Evolutionary conservation across 139 green algal species (phyloP), one percentile per base, ranked within the genome.

Genomic region (Tetraselmis chui): DNA sequence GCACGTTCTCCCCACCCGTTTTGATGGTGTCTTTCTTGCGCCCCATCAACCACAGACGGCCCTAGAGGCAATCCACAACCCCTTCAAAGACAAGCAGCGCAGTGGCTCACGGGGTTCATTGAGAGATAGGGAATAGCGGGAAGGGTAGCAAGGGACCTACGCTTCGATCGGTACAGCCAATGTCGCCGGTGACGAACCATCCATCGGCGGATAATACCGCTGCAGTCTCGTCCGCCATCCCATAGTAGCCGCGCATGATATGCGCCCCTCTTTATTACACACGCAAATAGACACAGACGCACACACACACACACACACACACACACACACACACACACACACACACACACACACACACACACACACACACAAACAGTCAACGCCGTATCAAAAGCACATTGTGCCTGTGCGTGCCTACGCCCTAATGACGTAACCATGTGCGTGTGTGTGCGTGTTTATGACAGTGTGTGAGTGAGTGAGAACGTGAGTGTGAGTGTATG

Each of bases 11-110:
- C 1, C 95, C 92, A 2, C 95, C 95, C 22, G 79, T 92, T 89
- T 96, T 96, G 30, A 98, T 91, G 85, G 95, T 90, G 82, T 98
- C 95, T 81, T 97, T 98, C 2, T 88, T 76, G 0, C 95, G 85
- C 0, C 95, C 95, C n/a, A 89, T 1, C 78, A 98, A 86, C 92
- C 90, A 95, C 75, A 98, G 83, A 1, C 45, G 31, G 18, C 93
- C 92, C 2, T 76, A n/a, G 76, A n/a, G 1, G 32, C 2, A 79
- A 45, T 45, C 23, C 0, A 31, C 31, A 23, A 23, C 25, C 5
- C 1, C 1, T 1, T 81, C 30, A n/a, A 74, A n/a, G 31, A 59
- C 28, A 1, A 32, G 32, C 27, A 11, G 28, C 25, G 23, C 58
- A 27, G 26, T 29, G 28, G 1, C 58, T 28, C 24, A 1, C 1